Evolutionary conservation across 108 stramenopile genomes (phyloP).

Genomic region (Skeletonema tropicum): DNA sequence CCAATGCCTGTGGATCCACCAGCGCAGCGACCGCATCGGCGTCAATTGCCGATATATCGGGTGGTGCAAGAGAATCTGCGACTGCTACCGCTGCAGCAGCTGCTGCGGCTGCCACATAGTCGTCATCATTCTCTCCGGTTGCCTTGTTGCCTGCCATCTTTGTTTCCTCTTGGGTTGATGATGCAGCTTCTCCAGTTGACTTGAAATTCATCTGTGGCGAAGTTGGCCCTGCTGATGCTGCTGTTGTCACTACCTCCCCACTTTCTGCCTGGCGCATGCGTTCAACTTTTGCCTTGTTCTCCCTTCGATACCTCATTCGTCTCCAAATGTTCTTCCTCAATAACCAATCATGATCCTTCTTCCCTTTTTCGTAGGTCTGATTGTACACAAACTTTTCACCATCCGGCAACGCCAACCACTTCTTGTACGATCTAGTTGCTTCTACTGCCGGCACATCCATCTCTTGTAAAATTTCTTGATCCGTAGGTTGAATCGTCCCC

Average conservation of each 20-base stretch:
- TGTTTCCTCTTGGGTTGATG: background rate
- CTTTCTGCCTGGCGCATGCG: background rate
- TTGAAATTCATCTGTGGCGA: background rate
- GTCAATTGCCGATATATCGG: background rate
- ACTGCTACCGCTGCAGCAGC: constrained; percentile 8
- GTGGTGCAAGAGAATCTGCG: background rate
- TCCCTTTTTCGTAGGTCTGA: constrained; percentile 86
- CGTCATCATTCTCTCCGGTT: background rate
- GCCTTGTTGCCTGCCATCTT: constrained; percentile 24
- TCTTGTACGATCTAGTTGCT: constrained; percentile 79
- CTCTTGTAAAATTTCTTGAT: constrained; percentile 58
- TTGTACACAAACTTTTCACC: constrained; percentile 80
- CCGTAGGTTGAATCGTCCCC: constrained; percentile 38
- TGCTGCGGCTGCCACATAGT: constrained; percentile 22
- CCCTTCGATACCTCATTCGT: constrained; percentile 87
- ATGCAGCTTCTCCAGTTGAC: background rate
- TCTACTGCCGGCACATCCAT: constrained; percentile 84
- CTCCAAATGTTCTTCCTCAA: constrained; percentile 91
- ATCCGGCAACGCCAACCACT: constrained; percentile 63
- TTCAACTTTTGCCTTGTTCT: constrained; percentile 78
- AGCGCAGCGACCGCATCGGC: constrained; percentile 14
- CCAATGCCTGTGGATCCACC: constrained; percentile 16
- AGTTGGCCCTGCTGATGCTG: background rate
- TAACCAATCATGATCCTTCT: constrained; percentile 83
- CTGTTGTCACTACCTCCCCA: background rate